Evolutionary conservation across 495 filamentous ascomycete species (phyloP).

Genomic region (Recurvomyces mirabilis): DNA sequence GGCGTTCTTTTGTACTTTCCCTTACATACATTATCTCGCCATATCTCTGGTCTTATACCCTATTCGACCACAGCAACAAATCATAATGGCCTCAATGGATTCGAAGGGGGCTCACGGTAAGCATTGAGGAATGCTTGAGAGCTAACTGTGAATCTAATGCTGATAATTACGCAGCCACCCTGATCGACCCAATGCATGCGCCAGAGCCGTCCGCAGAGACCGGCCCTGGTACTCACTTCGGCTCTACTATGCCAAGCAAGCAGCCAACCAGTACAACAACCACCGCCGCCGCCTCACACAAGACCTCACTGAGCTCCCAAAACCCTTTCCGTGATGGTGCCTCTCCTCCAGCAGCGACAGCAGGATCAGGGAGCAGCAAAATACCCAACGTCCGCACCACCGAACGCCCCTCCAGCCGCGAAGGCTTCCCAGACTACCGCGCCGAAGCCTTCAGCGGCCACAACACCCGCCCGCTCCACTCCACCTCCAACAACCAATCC

Average conservation of each 20-base stretch:
- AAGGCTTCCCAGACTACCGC: conserved; percentile 26
- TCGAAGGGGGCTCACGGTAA: conserved; percentile 14
- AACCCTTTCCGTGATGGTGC: conserved; percentile 29
- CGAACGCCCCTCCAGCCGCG: conserved; percentile 23
- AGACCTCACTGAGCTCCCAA: conserved; percentile 17
- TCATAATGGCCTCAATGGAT: not conserved
- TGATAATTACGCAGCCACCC: conserved; percentile 40
- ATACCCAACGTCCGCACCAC: conserved; percentile 17
- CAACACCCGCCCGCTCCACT: conserved; percentile 19
- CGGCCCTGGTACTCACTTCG: conserved; percentile 39
- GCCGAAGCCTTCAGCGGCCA: conserved; percentile 26
- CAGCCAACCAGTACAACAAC: conserved; percentile 19
- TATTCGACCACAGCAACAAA: no score
- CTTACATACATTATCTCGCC: no score
- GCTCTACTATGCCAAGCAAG: conserved; percentile 27
- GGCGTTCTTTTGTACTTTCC: no score
- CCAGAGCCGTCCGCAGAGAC: conserved; percentile 44
- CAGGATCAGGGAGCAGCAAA: no score
- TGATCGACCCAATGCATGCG: conserved; percentile 47
- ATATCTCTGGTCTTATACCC: no score
- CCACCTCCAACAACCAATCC: conserved; percentile 13
- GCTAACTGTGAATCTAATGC: not conserved
- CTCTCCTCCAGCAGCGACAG: conserved; percentile 24
- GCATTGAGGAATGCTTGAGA: not conserved
- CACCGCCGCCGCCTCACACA: conserved; percentile 15